Conservation (phyloP, 129 eudicot species). For the Tagetes erecta region DNA sequence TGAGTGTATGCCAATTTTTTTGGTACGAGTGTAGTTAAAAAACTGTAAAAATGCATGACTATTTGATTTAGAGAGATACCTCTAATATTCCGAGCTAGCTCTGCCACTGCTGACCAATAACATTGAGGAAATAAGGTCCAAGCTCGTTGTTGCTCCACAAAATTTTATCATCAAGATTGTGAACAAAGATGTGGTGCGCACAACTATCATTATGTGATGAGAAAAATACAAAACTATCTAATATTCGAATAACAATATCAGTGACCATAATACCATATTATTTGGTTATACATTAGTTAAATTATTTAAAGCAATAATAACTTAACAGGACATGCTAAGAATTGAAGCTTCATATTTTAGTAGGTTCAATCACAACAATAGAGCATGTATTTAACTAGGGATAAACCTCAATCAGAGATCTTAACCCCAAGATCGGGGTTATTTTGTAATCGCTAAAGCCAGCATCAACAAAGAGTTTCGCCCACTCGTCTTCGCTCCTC, state of each 20-base stretch:
- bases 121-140: slow-evolving; percentile 77
- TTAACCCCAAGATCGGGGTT: slow-evolving; percentile 22
- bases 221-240: no score
- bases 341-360: neutral
- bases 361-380: neutral
- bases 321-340: no score
- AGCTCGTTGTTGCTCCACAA: slow-evolving; percentile 95
- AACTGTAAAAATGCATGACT: no score
- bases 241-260: no score
- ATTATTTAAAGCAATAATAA: no score
- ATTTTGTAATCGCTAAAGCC: slow-evolving; percentile 34
- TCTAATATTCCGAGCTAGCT: no score
- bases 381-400: slow-evolving; percentile 16
- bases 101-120: no score
- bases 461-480: slow-evolving; percentile 27
- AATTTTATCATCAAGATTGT: slow-evolving; percentile 94
- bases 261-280: no score
- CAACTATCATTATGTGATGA: slow-evolving; percentile 24
- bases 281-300: no score
- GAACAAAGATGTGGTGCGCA: slow-evolving; percentile 83
- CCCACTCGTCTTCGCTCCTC: slow-evolving; percentile 41
- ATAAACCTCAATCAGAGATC: slow-evolving; percentile 43
- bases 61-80: no score
- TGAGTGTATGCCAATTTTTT: no score
- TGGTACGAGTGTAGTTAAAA: no score